Evolutionary conservation across 192 early-diverging fungal species (phyloP).

Genomic region (Coemansia sp.): DNA sequence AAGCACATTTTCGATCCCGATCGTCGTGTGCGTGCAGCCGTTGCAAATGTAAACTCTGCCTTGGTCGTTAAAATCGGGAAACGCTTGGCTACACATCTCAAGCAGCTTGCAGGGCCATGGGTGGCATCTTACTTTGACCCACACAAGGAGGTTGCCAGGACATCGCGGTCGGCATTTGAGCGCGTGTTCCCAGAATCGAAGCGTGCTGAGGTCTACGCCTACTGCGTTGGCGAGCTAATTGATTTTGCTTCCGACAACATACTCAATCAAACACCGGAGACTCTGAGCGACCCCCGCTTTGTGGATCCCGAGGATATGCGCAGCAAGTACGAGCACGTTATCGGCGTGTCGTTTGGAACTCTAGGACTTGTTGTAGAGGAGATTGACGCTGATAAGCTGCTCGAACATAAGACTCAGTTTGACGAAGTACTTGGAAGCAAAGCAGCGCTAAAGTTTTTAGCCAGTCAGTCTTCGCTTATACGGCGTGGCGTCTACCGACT

Average conservation of each 20-base stretch:
- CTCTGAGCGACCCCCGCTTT: slow-evolving; percentile 62
- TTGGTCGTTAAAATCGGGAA: slow-evolving; percentile 69
- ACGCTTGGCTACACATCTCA: slow-evolving; percentile 75
- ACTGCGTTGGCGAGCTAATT: slow-evolving; percentile 73
- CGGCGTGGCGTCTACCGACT: slow-evolving; percentile 39
- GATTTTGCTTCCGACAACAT: slow-evolving; percentile 67
- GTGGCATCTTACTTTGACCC: slow-evolving; percentile 79
- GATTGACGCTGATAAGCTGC: slow-evolving; percentile 8
- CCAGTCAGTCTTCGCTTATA: slow-evolving; percentile 27
- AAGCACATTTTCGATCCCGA: slow-evolving; percentile 69
- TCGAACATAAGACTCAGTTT: slow-evolving; percentile 33
- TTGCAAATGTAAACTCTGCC: slow-evolving; percentile 63
- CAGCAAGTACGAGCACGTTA: slow-evolving; percentile 41
- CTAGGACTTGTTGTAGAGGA: slow-evolving; percentile 35
- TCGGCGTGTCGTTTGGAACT: slow-evolving; percentile 42
- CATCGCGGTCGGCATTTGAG: slow-evolving; percentile 57
- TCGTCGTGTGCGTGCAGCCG: slow-evolving; percentile 73
- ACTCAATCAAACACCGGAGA: slow-evolving; percentile 75
- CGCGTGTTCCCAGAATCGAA: slow-evolving; percentile 80
- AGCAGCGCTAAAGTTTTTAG: slow-evolving; percentile 13
- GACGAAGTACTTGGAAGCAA: slow-evolving; percentile 21
- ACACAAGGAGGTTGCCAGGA: slow-evolving; percentile 68
- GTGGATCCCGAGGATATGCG: slow-evolving; percentile 34
- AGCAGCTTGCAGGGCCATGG: slow-evolving; percentile 83
- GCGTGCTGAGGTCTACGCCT: slow-evolving; percentile 67